These are phyloP conservation scores for Chaetomium cochliodes DNA, from an alignment of 495 filamentous ascomycete genomes.

Conservation along the genomic window DNA sequence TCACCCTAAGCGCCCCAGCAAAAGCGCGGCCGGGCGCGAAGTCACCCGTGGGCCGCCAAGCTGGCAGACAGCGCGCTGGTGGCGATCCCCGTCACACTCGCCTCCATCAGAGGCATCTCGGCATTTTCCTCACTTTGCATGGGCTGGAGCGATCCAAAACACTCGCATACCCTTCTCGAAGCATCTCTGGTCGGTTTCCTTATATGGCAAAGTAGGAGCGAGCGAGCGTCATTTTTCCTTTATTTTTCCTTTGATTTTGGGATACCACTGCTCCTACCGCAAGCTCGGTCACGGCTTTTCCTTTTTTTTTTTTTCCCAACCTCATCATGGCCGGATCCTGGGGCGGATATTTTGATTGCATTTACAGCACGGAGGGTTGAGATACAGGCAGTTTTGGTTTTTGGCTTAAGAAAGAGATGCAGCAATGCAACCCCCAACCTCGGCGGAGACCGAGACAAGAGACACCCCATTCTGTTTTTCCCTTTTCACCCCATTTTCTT, in stretches of 20 bases:
- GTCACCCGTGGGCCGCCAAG: constrained; percentile 9
- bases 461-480: constrained; percentile 33
- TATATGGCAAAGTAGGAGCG: constrained; percentile 29
- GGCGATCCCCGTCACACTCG: constrained; percentile 9
- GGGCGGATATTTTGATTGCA: constrained; percentile 50
- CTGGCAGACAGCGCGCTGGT: constrained; percentile 25
- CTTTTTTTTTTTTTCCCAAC: constrained; percentile 34
- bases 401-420: constrained; percentile 46
- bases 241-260: constrained; percentile 29
- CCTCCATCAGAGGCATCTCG: constrained; percentile 37
- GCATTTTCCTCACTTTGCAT: constrained; percentile 41
- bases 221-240: constrained; percentile 42
- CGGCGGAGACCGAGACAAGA: constrained; percentile 44
- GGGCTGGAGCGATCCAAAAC: constrained; percentile 41
- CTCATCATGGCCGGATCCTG: constrained; percentile 49
- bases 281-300: constrained; percentile 42
- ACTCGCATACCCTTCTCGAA: constrained; percentile 27
- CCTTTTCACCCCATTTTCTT: constrained; percentile 20
- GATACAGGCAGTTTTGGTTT: constrained; percentile 44
- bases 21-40: constrained; percentile 15
- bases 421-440: constrained; percentile 51
- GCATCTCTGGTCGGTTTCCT: constrained; percentile 28
- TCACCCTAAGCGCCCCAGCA: constrained; percentile 31
- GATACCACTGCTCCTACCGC: constrained; percentile 40
- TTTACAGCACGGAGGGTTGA: constrained; percentile 46